phyloP scores from a whole-genome alignment of 495 filamentous ascomycete species.

The Diplogelasinospora grovesii region DNA sequence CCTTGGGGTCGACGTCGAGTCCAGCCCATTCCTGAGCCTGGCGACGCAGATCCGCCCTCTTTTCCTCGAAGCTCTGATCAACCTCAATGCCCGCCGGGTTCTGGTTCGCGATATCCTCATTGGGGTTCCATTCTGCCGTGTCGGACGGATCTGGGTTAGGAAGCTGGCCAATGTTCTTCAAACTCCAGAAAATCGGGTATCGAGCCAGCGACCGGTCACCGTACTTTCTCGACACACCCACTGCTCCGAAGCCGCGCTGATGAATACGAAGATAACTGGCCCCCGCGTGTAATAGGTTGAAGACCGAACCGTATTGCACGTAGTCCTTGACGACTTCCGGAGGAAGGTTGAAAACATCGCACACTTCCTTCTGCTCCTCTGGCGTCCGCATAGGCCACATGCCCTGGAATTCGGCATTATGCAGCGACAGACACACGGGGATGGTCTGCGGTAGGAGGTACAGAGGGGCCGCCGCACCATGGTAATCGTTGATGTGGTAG shows the following conservation, averaged over 20 bases:
- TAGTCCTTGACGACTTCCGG: slow-evolving; percentile 47
- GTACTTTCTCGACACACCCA: slow-evolving; percentile 70
- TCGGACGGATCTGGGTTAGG: slow-evolving; percentile 74
- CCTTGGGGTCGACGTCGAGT: slow-evolving; percentile 55
- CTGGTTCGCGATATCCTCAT: slow-evolving; percentile 33
- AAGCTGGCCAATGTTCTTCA: slow-evolving; percentile 61
- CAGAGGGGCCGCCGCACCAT: slow-evolving; percentile 64
- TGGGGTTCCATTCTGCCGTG: slow-evolving; percentile 59
- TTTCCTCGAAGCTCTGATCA: slow-evolving; percentile 52
- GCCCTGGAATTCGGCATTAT: slow-evolving; percentile 66
- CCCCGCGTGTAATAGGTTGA: slow-evolving; percentile 67
- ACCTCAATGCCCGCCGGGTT: slow-evolving; percentile 48
- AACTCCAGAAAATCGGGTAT: slow-evolving; percentile 73
- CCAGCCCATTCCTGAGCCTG: slow-evolving; percentile 77
- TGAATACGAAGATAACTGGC: slow-evolving; percentile 69
- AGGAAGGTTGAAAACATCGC: slow-evolving; percentile 60
- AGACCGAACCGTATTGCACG: slow-evolving; percentile 63
- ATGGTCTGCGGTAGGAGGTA: slow-evolving; percentile 60
- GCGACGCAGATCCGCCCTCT: slow-evolving; percentile 49
- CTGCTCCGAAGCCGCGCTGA: slow-evolving; percentile 68
- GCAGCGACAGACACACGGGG: slow-evolving; percentile 47
- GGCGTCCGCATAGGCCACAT: slow-evolving; percentile 68
- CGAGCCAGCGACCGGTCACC: slow-evolving; percentile 67
- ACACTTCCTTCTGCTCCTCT: slow-evolving; percentile 61
- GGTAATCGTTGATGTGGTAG: slow-evolving; percentile 80